A percentile compares a stretch with the other conserved stretches of the same genome.
phyloP scores from a whole-genome alignment of 2,329 filamentous ascomycete genomes.

The Myriosclerotinia scirpicola region DNA sequence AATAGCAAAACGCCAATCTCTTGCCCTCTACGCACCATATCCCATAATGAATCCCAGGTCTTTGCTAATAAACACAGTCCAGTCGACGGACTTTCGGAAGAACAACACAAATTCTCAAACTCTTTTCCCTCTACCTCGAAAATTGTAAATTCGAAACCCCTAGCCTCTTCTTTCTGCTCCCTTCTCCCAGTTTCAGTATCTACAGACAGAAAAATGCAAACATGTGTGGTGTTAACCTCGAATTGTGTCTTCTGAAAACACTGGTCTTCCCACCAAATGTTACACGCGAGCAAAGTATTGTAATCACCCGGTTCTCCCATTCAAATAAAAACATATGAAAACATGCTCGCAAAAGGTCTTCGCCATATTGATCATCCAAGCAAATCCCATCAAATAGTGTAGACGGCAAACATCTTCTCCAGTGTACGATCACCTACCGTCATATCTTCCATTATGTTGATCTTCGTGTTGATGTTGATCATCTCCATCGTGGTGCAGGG shows the following conservation, averaged over 20 bases:
- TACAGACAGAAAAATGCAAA: slow-evolving; percentile 15
- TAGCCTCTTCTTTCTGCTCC: slow-evolving; percentile 7
- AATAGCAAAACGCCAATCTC: slow-evolving; percentile 13
- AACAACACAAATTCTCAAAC: slow-evolving; percentile 3
- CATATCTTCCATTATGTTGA: slow-evolving; percentile 39
- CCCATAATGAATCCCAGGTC: slow-evolving; percentile 10
- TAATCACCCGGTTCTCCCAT: neutral
- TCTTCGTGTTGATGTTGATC: slow-evolving; percentile 47
- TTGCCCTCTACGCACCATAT: slow-evolving; percentile 6
- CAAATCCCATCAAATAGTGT: neutral
- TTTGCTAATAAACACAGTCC: slow-evolving; percentile 15
- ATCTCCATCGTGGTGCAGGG: slow-evolving; percentile 92
- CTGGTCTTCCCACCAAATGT: neutral
- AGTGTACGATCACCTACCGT: slow-evolving; percentile 27
- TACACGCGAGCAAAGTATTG: slow-evolving; percentile 7
- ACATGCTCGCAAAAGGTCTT: slow-evolving; percentile 13
- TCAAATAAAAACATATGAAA: slow-evolving; percentile 5
- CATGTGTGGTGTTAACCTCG: neutral
- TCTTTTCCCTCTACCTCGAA: slow-evolving; percentile 14
- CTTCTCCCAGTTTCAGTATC: slow-evolving; percentile 9
- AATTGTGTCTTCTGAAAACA: slow-evolving; percentile 8
- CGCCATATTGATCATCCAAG: slow-evolving; percentile 2
- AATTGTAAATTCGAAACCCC: slow-evolving; percentile 8
- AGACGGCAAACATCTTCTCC: slow-evolving; percentile 2
- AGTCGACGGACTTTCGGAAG: neutral